Evolutionary conservation across 805 yeast species (phyloP).

Genomic region (Kazachstania psychrophila): DNA sequence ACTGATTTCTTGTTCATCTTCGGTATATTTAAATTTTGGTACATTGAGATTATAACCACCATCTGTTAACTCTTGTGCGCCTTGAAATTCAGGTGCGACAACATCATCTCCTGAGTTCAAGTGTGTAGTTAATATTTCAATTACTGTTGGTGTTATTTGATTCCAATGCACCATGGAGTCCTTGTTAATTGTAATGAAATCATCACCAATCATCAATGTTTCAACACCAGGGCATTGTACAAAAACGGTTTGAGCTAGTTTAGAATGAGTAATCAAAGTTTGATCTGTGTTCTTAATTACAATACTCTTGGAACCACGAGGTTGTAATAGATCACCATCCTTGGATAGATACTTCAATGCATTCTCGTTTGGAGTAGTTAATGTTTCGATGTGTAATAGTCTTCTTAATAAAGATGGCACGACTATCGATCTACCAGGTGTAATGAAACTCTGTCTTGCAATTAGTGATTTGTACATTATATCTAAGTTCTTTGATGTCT

Average conservation of each 20-base stretch:
- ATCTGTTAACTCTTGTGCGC: slow-evolving; percentile 30
- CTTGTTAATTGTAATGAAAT: slow-evolving; percentile 65
- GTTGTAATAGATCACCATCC: slow-evolving; percentile 29
- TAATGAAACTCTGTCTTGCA: neutral
- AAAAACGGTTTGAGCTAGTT: slow-evolving; percentile 52
- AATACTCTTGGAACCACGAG: slow-evolving; percentile 26
- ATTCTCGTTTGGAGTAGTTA: slow-evolving; percentile 66
- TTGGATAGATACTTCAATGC: slow-evolving; percentile 54
- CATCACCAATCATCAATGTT: slow-evolving; percentile 64
- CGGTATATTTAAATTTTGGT: slow-evolving; percentile 33
- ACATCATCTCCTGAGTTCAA: slow-evolving; percentile 24
- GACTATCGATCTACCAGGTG: neutral
- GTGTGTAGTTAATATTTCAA: slow-evolving; percentile 27
- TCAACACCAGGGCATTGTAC: slow-evolving; percentile 43
- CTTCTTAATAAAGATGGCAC: slow-evolving; percentile 8
- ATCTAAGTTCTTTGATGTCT: too few species aligned
- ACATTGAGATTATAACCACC: slow-evolving; percentile 29
- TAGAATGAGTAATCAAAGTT: slow-evolving; percentile 38
- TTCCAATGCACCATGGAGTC: slow-evolving; percentile 62
- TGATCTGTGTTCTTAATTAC: slow-evolving; percentile 29
- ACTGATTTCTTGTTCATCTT: slow-evolving; percentile 70
- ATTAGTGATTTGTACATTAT: slow-evolving; percentile 3
- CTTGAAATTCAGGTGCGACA: slow-evolving; percentile 20
- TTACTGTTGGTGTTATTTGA: slow-evolving; percentile 55
- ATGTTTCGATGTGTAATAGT: slow-evolving; percentile 32